phyloP scores from a whole-genome alignment of 257 asterid species.

The Plantago elongata region DNA sequence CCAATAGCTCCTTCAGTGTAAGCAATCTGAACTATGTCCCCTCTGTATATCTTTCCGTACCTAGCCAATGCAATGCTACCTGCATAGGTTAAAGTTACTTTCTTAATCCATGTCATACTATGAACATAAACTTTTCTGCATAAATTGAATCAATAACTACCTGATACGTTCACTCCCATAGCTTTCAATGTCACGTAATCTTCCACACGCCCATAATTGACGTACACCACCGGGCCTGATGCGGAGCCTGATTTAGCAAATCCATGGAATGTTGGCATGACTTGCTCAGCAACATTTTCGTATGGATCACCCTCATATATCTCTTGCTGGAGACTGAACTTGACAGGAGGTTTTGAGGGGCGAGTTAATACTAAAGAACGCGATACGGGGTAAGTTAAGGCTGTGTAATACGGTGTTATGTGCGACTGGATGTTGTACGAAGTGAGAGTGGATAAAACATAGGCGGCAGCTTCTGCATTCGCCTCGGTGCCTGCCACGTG shows the following conservation, averaged over 20 bases:
- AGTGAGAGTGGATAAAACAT: conserved; percentile 59
- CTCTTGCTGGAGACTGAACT: conserved; percentile 53
- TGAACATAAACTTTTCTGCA: background rate
- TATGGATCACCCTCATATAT: conserved; percentile 55
- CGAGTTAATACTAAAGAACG: conserved; percentile 52
- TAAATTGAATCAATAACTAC: conserved; percentile 13
- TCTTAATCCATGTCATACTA: background rate
- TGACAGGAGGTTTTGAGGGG: conserved; percentile 30
- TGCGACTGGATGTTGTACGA: conserved; percentile 47
- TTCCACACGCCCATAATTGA: conserved; percentile 66
- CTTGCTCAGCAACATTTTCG: conserved; percentile 46
- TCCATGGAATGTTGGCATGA: conserved; percentile 60
- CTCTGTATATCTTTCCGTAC: conserved; percentile 73
- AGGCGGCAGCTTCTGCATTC: conserved; percentile 68
- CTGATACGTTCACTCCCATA: conserved; percentile 61
- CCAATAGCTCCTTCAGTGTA: conserved; percentile 61
- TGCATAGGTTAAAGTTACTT: conserved; percentile 13
- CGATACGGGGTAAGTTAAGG: conserved; percentile 55
- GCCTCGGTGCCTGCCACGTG: conserved; percentile 79
- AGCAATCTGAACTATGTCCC: conserved; percentile 71
- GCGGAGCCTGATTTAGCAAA: conserved; percentile 77
- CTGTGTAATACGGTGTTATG: conserved; percentile 45
- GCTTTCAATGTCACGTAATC: conserved; percentile 41
- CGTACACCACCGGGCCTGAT: conserved; percentile 56
- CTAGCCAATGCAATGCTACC: conserved; percentile 62